Evolutionary conservation across 768 basidiomycete species (phyloP), one percentile per base, ranked within the genome.

Genomic region (Agaricus bisporus): DNA sequence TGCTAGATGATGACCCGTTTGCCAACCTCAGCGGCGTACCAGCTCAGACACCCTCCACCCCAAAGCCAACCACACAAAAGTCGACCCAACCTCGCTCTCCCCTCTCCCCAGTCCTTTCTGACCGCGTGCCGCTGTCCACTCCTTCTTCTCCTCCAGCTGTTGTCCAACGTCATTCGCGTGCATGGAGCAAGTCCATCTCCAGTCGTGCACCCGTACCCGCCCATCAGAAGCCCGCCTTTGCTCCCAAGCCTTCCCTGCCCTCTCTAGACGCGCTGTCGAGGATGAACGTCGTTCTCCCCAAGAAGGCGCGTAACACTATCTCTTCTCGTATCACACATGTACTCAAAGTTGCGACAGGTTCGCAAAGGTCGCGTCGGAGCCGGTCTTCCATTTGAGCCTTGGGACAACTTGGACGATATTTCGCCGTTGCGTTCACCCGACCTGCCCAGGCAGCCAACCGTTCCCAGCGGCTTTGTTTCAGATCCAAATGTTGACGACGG

Each of bases 1-100:
- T 87, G 17, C 70, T 86, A 22, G 86, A 88, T 60, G 81, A 84
- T 48, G 87, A 89, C 60, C 87, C 87, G 1, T 89, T 89, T 60
- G 87, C 87, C 18, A 80, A 83, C 56, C 70, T 85, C 12, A 69
- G 74, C 36, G 49, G 66, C n/a, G 56, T 58, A 36, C 43, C 60
- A 9, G 20, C 59, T 14, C 48, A 51, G 47, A 56, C 37, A 47
- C 61, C 57, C 54, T 64, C 18, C 38, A 54, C 58, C 15, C 58
- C 57, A 7, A 53, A 44, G 42, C 52, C 59, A 29, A 47, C 45
- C 32, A 11, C 32, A 6, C 32, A 2, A 29, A 54, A 38, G 4
- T 48, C 43, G 37, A 49, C 35, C 4, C 41, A 49, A 18, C 66
- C 63, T 46, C 67, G 65, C 45, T 68, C 67, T 8, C 68, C 66